A percentile compares a stretch with the other conserved stretches of the same genome.
These are phyloP conservation scores for Heterobasidion parviporum DNA, from an alignment of 1,284 basidiomycete species.

Conservation along the genomic window DNA sequence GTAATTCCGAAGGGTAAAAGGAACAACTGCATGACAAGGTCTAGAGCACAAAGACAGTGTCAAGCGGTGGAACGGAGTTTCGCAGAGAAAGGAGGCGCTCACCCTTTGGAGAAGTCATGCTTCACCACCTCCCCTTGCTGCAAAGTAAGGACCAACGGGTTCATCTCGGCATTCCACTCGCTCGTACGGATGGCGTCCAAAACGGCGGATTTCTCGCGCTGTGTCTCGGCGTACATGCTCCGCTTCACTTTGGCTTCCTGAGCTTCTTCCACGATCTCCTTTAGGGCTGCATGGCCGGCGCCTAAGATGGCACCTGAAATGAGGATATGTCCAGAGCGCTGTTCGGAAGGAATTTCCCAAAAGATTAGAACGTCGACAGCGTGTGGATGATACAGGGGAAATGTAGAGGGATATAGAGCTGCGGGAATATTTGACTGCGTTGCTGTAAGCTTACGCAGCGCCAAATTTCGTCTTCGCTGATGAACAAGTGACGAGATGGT, in stretches of 20 bases:
- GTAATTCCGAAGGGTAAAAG: slow-evolving; percentile 60
- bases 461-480: slow-evolving; percentile 35
- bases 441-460: slow-evolving; percentile 27
- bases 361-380: slow-evolving; percentile 67
- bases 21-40: slow-evolving; percentile 44
- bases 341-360: slow-evolving; percentile 58
- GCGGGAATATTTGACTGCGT: slow-evolving; percentile 60
- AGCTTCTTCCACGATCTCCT: slow-evolving; percentile 45
- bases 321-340: slow-evolving; percentile 53
- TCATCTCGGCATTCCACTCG: slow-evolving; percentile 74
- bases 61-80: not conserved
- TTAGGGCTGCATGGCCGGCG: slow-evolving; percentile 56
- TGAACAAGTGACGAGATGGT: slow-evolving; percentile 39
- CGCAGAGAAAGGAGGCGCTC: not conserved
- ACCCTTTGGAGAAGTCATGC: slow-evolving; percentile 69
- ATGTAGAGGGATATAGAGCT: slow-evolving; percentile 46
- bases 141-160: slow-evolving; percentile 55
- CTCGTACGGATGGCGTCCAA: slow-evolving; percentile 58
- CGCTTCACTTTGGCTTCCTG: slow-evolving; percentile 61
- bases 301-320: slow-evolving; percentile 57
- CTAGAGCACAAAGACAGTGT: slow-evolving; percentile 26
- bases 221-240: slow-evolving; percentile 87
- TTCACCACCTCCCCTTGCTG: slow-evolving; percentile 30
- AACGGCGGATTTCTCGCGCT: slow-evolving; percentile 59
- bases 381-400: slow-evolving; percentile 72